Evolutionary conservation across 306 rosid genomes (phyloP).

Genomic region (Lupinus albus): DNA sequence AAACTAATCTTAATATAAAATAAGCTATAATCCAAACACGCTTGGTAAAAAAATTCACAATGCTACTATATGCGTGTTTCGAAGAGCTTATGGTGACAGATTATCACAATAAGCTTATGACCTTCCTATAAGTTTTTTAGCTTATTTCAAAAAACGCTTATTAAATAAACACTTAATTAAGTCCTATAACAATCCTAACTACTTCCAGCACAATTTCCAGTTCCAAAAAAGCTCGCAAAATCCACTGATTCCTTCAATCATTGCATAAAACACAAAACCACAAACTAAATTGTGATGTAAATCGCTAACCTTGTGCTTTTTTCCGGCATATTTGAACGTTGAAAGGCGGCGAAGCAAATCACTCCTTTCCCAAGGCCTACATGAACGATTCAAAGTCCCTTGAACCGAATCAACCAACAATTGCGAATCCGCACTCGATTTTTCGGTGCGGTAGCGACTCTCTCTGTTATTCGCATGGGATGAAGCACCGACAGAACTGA

Average conservation of each 20-base stretch:
- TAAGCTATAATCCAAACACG: neutral
- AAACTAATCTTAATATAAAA: neutral
- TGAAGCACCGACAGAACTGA: conserved; percentile 94
- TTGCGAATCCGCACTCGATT: conserved; percentile 71
- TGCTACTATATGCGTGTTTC: neutral
- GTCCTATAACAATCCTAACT: neutral
- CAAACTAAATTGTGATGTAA: neutral
- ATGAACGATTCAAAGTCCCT: conserved; percentile 59
- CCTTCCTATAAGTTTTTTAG: too few species aligned
- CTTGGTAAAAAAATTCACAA: conserved; percentile 1
- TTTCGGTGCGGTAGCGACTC: conserved; percentile 57
- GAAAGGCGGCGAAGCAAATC: conserved; percentile 94
- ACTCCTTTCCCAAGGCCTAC: conserved; percentile 95
- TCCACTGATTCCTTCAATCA: neutral
- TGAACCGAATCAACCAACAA: conserved; percentile 63
- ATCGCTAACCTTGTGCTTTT: conserved; percentile 77
- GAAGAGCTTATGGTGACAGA: too few species aligned
- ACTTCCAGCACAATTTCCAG: conserved; percentile 16
- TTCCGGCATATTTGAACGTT: conserved; percentile 79
- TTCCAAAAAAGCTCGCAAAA: neutral
- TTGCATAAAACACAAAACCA: neutral
- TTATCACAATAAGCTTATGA: too few species aligned
- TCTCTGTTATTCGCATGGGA: conserved; percentile 69
- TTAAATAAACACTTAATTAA: too few species aligned
- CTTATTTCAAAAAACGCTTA: too few species aligned